Evolutionary conservation across 495 filamentous ascomycete genomes (phyloP).

Genomic region (Penicillium pulvis): DNA sequence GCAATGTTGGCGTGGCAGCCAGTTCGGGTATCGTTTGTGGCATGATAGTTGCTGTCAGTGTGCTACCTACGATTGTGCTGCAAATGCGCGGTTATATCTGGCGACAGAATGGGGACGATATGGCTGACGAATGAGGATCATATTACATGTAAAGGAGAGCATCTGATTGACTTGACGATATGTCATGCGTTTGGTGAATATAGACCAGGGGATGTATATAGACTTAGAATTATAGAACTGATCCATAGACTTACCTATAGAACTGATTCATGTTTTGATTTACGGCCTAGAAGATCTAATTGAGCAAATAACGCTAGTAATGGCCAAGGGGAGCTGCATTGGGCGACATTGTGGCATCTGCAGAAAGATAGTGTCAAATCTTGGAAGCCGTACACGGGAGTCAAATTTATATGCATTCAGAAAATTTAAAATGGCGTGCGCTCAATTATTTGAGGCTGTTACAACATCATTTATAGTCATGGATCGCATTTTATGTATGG

Average conservation of each 20-base stretch:
- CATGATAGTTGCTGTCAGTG: conserved; percentile 45
- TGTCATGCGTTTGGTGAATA: background rate
- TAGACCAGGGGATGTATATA: background rate
- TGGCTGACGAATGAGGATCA: background rate
- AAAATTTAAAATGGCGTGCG: no score
- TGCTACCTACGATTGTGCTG: conserved; percentile 46
- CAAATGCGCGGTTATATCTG: conserved; percentile 34
- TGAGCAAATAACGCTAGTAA: no score
- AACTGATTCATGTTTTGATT: background rate
- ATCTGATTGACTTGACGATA: background rate
- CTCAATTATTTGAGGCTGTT: no score
- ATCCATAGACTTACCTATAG: no score
- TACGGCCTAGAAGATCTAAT: background rate
- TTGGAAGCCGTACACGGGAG: no score
- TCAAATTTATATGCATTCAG: no score
- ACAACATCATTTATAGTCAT: no score
- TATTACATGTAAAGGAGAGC: background rate
- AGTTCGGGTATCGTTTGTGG: conserved; percentile 45
- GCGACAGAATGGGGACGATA: background rate
- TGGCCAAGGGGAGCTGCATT: no score
- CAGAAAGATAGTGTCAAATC: no score
- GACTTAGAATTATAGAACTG: no score
- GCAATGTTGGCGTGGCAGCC: conserved; percentile 41
- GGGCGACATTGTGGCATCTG: no score
- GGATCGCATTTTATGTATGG: no score